Conservation (phyloP, 108 stramenopile genomes). For the Fistulifera solaris region DNA sequence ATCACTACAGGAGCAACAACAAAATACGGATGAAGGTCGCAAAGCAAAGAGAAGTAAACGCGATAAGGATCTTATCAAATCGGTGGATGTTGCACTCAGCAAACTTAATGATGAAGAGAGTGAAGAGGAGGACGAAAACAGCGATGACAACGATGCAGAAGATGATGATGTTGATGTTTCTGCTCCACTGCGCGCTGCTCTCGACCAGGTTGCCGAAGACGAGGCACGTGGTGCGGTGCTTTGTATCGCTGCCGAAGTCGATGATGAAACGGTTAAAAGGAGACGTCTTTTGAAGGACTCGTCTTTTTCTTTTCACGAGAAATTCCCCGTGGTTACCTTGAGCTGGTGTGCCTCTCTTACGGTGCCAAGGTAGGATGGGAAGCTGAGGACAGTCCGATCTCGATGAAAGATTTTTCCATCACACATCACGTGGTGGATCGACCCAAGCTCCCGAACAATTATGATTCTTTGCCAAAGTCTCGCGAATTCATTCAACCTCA, state of each 20-base stretch:
- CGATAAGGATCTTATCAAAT: conserved; percentile 44
- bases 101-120: conserved; percentile 35
- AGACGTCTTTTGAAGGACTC: conserved; percentile 73
- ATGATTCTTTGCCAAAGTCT: conserved; percentile 56
- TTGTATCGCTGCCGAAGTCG: conserved; percentile 27
- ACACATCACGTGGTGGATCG: conserved; percentile 94
- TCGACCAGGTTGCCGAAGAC: conserved; percentile 60
- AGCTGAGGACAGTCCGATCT: conserved; percentile 80
- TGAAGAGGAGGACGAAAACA: conserved; percentile 21
- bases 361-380: conserved; percentile 95
- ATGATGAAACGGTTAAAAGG: conserved; percentile 63
- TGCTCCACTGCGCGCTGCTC: conserved; percentile 66
- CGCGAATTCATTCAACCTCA: conserved; percentile 97
- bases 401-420: conserved; percentile 71
- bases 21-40: conserved; percentile 7
- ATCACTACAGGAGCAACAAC: conserved; percentile 31
- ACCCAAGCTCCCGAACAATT: conserved; percentile 58
- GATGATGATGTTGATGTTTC: conserved; percentile 68
- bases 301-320: conserved; percentile 91
- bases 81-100: conserved; percentile 63
- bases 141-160: conserved; percentile 42
- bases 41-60: conserved; percentile 35
- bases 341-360: conserved; percentile 84
- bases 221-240: conserved; percentile 26
- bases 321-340: conserved; percentile 86